phyloP scores from a whole-genome alignment of 306 rosid species.

The Begonia masoniana region DNA sequence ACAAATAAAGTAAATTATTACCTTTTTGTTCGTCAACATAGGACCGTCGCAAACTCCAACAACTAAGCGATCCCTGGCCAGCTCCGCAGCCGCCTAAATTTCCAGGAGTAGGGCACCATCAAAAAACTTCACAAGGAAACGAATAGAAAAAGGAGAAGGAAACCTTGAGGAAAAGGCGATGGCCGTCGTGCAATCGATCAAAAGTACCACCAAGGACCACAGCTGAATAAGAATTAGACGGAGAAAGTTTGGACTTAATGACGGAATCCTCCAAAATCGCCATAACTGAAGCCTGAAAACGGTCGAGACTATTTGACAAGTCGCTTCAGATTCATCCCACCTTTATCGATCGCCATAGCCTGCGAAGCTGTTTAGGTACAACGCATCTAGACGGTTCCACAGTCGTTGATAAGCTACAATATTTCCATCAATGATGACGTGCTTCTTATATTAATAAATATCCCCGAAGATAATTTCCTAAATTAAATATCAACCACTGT shows the following conservation, averaged over 20 bases:
- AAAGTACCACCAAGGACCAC: slow-evolving; percentile 93
- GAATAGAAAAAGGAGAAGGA: not conserved
- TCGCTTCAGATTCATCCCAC: no score
- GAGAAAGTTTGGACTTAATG: slow-evolving; percentile 41
- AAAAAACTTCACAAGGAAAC: not conserved
- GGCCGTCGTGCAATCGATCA: slow-evolving; percentile 87
- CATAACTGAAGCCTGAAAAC: slow-evolving; percentile 16
- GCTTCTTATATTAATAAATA: no score
- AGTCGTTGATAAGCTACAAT: no score
- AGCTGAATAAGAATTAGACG: slow-evolving; percentile 50
- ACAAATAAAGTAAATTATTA: slow-evolving; percentile 4
- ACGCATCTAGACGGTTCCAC: no score
- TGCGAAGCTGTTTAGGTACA: no score
- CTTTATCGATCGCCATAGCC: no score
- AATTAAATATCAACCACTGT: no score
- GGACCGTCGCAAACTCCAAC: slow-evolving; percentile 85
- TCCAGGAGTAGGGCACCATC: not conserved
- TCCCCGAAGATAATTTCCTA: no score
- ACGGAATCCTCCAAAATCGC: slow-evolving; percentile 27
- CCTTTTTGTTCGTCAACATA: slow-evolving; percentile 73
- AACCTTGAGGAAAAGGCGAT: slow-evolving; percentile 84
- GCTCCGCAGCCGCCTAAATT: slow-evolving; percentile 56
- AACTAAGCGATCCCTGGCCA: slow-evolving; percentile 53
- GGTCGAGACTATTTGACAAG: no score
- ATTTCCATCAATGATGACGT: no score